Evolutionary conservation across 208 protist genomes (phyloP), one percentile per base, ranked within the genome.

Genomic region (Trichomonas gallinae): DNA sequence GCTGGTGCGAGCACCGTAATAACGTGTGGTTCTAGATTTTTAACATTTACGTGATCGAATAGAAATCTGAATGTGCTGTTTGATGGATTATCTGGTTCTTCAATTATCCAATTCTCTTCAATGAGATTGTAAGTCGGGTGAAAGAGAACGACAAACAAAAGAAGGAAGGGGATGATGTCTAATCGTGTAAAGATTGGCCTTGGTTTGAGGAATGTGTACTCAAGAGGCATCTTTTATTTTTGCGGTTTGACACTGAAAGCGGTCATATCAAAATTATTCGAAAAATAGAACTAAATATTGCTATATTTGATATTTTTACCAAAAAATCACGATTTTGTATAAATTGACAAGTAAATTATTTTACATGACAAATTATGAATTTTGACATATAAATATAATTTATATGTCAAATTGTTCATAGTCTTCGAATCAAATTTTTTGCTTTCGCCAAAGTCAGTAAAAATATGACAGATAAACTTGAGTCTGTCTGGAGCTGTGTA

Each of bases 61-160:
- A 93, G 6, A 93, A 93, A 93, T 1, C 23, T 42, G 26, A 93
- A 93, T 42, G 87, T 38, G 10, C 40, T 48, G 15, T 93, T 93
- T 48, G 87, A 51, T 38, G 87, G 87, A 48, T 51, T 48, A 93
- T 93, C 87, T 38, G 87, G 87, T 51, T 93, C 87, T 93, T 93
- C 87, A 26, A 34, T 0, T 49, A 93, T 93, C 87, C 87, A 93
- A 42, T 26, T 36, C 17, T 93, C 44, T n/a, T 93, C 9, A 38
- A 93, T 93, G 15, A 48, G 15, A 6, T 1, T 13, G 46, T 48
- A 23, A 23, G 40, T 34, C 38, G 87, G 87, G 34, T n/a, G 1
- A 8, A 93, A 51, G 2, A 38, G 21, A 11, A 93, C 21, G 6
- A 44, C 21, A 31, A 38, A 93, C 2, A 93, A 34, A 93, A 93